These are phyloP conservation scores for Phytophthora parvispora DNA, from an alignment of 352 stramenopile genomes.

Conservation along the genomic window DNA sequence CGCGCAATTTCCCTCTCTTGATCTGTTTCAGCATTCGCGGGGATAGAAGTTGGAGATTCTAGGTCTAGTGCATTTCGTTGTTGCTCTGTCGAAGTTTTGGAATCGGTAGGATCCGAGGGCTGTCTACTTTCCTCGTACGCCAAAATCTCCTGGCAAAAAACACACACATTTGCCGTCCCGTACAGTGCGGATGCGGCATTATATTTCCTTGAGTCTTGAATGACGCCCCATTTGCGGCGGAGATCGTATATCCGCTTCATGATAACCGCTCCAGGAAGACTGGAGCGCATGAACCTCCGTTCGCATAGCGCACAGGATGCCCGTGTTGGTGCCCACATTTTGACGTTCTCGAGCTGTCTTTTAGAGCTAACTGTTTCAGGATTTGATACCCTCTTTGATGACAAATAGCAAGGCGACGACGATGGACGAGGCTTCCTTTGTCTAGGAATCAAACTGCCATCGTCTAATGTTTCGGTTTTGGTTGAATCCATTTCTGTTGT, in stretches of 20 bases:
- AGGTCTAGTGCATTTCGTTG: neutral
- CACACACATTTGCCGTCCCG: conserved; percentile 46
- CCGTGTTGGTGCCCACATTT: conserved; percentile 39
- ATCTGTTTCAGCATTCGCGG: neutral
- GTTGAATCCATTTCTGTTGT: too few relatives aligned
- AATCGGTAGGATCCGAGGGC: neutral
- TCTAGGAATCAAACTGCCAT: neutral
- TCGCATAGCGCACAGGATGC: conserved; percentile 54
- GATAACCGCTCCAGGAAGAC: conserved; percentile 48
- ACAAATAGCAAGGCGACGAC: conserved; percentile 39
- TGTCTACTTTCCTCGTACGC: conserved; percentile 35
- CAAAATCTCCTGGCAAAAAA: conserved; percentile 60
- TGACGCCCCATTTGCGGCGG: conserved; percentile 53
- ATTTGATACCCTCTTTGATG: conserved; percentile 17
- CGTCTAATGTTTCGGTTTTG: neutral
- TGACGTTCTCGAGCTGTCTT: conserved; percentile 3
- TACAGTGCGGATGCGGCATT: conserved; percentile 46
- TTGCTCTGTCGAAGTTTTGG: neutral
- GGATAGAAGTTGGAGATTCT: neutral
- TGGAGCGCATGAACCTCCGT: conserved; percentile 51
- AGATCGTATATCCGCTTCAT: conserved; percentile 67
- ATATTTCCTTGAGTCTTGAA: conserved; percentile 60
- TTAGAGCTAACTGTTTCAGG: neutral
- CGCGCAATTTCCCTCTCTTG: conserved; percentile 27
- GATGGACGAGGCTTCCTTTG: conserved; percentile 26